Percentiles rank a stretch among this genome's conserved stretches.
Evolutionary conservation across 495 filamentous ascomycete genomes (phyloP).

Genomic region (Xylaria acuta): DNA sequence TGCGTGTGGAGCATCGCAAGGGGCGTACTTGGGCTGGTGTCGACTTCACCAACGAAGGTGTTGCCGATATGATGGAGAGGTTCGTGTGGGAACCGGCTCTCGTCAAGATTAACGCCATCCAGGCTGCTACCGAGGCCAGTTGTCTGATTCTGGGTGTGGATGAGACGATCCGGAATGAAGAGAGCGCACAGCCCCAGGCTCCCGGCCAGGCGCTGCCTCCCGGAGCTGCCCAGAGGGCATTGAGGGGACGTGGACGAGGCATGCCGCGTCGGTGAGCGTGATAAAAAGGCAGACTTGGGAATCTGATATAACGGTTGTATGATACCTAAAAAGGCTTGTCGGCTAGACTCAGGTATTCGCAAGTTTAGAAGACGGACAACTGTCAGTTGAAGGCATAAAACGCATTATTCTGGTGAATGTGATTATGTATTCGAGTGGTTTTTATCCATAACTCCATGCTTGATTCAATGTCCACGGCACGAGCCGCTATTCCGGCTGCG

Average conservation of each 20-base stretch:
- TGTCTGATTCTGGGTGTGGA: constrained; percentile 96
- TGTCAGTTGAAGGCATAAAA: constrained; percentile 8
- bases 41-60: constrained; percentile 90
- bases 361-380: constrained; percentile 24
- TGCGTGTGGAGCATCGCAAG: constrained; percentile 93
- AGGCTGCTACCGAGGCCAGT: constrained; percentile 91
- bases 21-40: constrained; percentile 94
- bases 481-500: background rate
- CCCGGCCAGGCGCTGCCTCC: constrained; percentile 81
- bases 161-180: constrained; percentile 97
- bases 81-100: constrained; percentile 98
- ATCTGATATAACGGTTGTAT: constrained; percentile 25
- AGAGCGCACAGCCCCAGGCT: constrained; percentile 79
- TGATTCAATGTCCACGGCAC: background rate
- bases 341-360: constrained; percentile 28
- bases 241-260: constrained; percentile 83
- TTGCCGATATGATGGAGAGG: constrained; percentile 86
- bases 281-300: background rate
- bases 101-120: constrained; percentile 97
- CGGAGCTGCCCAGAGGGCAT: constrained; percentile 88
- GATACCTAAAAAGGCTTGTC: constrained; percentile 31
- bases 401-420: constrained; percentile 1
- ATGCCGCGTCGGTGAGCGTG: constrained; percentile 79
- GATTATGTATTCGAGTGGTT: background rate
- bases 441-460: background rate